Evolutionary conservation across 495 filamentous ascomycete genomes (phyloP).

Genomic region (Oidiodendron maius): DNA sequence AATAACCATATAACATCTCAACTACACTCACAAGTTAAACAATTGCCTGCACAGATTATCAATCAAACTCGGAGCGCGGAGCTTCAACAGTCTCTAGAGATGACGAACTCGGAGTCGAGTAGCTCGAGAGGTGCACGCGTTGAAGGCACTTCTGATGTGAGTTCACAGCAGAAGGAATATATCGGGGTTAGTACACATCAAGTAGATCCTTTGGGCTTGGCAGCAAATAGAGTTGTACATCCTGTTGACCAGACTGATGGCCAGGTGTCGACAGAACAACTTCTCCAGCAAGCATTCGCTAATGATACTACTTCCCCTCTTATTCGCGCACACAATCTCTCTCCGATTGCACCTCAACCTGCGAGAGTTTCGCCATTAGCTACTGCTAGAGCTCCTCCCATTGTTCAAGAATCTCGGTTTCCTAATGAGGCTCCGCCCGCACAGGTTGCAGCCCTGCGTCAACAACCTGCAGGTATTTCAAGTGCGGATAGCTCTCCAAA

Average conservation of each 20-base stretch:
- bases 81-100: conserved; percentile 2
- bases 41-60: neutral
- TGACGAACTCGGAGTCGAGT: conserved; percentile 7
- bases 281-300: conserved; percentile 11
- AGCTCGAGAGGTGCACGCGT: conserved; percentile 1
- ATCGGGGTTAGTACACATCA: conserved; percentile 4
- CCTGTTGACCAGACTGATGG: neutral
- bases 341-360: conserved; percentile 76
- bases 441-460: conserved; percentile 44
- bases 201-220: neutral
- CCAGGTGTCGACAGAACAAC: conserved; percentile 1
- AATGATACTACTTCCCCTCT: conserved; percentile 10
- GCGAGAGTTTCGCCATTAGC: conserved; percentile 75
- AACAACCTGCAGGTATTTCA: conserved; percentile 22
- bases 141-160: neutral
- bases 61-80: neutral
- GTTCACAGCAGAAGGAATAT: neutral
- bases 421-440: conserved; percentile 31
- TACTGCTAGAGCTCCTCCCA: conserved; percentile 51
- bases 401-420: conserved; percentile 24
- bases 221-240: neutral
- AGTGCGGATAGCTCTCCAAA: conserved; percentile 46
- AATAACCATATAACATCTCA: conserved; percentile 15
- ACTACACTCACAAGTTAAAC: conserved; percentile 4
- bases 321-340: conserved; percentile 38